Conservation (phyloP, 441 rosid species). For the Populus hybrid region DNA sequence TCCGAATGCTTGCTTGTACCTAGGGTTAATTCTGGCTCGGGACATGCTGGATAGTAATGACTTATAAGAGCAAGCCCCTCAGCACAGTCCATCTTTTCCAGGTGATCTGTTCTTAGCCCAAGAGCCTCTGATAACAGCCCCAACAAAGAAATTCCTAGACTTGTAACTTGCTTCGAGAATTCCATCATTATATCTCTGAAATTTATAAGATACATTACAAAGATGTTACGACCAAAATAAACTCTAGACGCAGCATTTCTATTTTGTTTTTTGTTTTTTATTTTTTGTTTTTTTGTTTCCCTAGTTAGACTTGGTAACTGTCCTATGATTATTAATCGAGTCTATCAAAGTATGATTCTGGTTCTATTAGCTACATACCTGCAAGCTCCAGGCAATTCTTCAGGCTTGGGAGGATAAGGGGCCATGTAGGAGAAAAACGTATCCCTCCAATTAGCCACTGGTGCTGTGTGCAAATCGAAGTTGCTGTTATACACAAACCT, state of each 20-base stretch:
- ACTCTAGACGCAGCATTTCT: not conserved
- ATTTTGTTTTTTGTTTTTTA: too few relatives aligned
- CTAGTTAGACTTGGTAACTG: not conserved
- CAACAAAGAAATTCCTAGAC: conserved; percentile 31
- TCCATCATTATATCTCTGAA: conserved; percentile 43
- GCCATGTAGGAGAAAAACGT: conserved; percentile 25
- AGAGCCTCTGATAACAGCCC: conserved; percentile 56
- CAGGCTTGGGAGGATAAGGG: conserved; percentile 33
- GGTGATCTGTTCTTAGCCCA: conserved; percentile 40
- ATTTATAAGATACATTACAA: not conserved
- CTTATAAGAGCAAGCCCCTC: conserved; percentile 31
- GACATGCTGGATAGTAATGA: conserved; percentile 59
- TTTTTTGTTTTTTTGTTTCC: not conserved
- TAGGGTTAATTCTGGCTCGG: conserved; percentile 45
- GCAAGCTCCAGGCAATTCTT: conserved; percentile 35
- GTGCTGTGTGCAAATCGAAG: conserved; percentile 31
- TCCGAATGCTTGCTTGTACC: conserved; percentile 47
- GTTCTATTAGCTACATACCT: conserved; percentile 17
- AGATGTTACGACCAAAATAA: not conserved
- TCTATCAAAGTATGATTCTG: not conserved
- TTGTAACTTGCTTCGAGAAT: conserved; percentile 35
- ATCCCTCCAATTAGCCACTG: conserved; percentile 45
- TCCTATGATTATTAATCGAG: too few relatives aligned
- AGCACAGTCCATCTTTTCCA: conserved; percentile 39
- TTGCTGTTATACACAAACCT: conserved; percentile 34